Evolutionary conservation across 1,284 basidiomycete species (phyloP).

Genomic region (Apiotrichum veenhuisii): DNA sequence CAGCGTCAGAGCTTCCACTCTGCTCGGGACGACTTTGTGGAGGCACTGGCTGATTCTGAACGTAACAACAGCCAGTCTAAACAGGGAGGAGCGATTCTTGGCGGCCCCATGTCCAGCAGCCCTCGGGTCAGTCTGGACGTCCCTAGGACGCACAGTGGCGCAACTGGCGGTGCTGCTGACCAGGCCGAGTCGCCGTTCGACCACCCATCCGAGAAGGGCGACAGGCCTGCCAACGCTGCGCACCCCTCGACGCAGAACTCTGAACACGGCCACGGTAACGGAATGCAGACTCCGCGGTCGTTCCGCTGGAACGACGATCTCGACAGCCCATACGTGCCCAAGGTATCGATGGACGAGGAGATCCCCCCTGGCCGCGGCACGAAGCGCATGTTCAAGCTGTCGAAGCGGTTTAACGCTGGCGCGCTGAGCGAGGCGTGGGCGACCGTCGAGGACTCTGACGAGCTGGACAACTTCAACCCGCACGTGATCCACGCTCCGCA

Average conservation of each 20-base stretch:
- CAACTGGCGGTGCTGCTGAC: too few species aligned
- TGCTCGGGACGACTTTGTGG: constrained; percentile 3
- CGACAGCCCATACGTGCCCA: constrained; percentile 12
- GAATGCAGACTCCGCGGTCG: neutral
- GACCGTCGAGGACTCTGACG: constrained; percentile 52
- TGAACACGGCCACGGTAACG: neutral
- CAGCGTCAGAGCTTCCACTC: constrained; percentile 20
- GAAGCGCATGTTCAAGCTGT: constrained; percentile 45
- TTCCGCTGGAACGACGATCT: constrained; percentile 9
- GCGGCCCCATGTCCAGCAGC: neutral
- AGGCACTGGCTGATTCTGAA: neutral
- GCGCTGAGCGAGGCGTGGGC: constrained; percentile 52
- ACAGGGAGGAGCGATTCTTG: neutral
- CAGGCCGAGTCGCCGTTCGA: neutral
- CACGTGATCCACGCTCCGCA: constrained; percentile 60
- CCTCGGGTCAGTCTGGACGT: neutral
- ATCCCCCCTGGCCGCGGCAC: constrained; percentile 36
- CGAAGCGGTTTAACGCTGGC: constrained; percentile 51
- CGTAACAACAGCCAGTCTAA: too few species aligned
- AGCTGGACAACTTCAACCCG: constrained; percentile 54
- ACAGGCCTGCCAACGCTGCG: neutral
- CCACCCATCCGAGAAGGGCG: neutral
- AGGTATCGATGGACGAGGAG: constrained; percentile 20
- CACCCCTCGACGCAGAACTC: neutral
- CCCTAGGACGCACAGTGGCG: neutral